Percentiles rank a stretch among this genome's conserved stretches.
Conservation (phyloP, 257 asterid species). For the Ophiorrhiza pumila region DNA sequence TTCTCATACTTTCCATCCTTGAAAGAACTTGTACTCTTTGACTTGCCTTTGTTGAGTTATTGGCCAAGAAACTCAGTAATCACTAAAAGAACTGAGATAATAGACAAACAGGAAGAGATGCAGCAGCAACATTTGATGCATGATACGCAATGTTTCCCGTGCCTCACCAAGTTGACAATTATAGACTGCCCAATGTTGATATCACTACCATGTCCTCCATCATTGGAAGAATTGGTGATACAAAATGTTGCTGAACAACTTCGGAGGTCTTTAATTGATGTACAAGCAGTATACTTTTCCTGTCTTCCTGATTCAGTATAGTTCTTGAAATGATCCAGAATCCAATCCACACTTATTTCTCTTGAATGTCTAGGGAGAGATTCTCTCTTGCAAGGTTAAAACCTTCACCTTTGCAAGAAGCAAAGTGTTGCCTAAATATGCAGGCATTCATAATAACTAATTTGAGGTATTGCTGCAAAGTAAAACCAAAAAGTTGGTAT, state of each 20-base stretch:
- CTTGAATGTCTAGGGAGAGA: not conserved
- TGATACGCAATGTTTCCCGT: not conserved
- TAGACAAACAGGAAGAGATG: not conserved
- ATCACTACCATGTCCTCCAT: not conserved
- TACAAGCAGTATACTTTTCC: not conserved
- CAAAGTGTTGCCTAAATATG: not conserved
- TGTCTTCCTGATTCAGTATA: not conserved
- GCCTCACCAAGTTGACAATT: constrained; percentile 9
- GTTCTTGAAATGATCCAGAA: not conserved
- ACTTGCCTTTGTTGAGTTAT: constrained; percentile 13
- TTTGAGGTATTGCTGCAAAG: not conserved
- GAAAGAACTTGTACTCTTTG: constrained; percentile 14
- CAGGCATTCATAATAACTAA: not conserved
- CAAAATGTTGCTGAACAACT: not conserved
- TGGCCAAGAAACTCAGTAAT: not conserved
- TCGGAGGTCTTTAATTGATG: not conserved
- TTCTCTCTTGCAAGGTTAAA: not conserved
- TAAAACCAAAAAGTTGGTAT: not conserved
- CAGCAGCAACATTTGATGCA: not conserved
- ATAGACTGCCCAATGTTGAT: constrained; percentile 11
- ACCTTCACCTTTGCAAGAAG: not conserved
- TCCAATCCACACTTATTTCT: not conserved
- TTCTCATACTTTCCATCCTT: constrained; percentile 13
- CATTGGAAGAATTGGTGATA: constrained; percentile 13
- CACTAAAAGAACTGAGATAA: not conserved